Evolutionary conservation across 2,329 filamentous ascomycete genomes (phyloP), one percentile per base, ranked within the genome.

Genomic region (Colletotrichum scovillei): DNA sequence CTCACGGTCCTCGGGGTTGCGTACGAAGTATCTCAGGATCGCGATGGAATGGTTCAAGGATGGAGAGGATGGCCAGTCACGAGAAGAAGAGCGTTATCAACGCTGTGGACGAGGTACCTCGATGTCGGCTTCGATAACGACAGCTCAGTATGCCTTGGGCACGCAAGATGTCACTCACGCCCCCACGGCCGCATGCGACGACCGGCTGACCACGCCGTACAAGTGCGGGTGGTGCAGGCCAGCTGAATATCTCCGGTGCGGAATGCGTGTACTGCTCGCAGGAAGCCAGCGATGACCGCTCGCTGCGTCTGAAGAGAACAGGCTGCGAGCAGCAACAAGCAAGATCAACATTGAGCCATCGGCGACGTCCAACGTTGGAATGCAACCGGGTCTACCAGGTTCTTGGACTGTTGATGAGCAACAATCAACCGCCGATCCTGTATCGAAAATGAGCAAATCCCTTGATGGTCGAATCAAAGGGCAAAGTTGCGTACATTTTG

Each of bases 131-230:
- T 46, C 32, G 49, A 24, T 19, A 42, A 30, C 38, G 63, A 56
- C 63, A 30, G n/a, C 30, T 42, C 24, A 28, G 49, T 65, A 42
- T 56, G 63, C 52, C 52, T 56, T 65, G 63, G 22, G 63, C 32
- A 56, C 32, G 32, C 32, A 35, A 35, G 32, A 35, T 65, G 52
- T 42, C 52, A 52, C 63, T 65, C 63, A 57, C 38, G 63, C 49
- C 70, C 67, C 70, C 67, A 70, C 56, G 60, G 56, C 70, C 56
- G 70, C 60, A 70, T 70, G 67, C 70, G 26, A 73, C 66, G 38
- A 70, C 60, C 56, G 67, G 70, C 55, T 70, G 67, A 65, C 60
- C 70, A 65, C 9, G 58, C 28, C 59, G 70, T 60, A 67, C 67
- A 67, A 73, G 70, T 73, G 70, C 70, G 60, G 70, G 52, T 63